Evolutionary conservation across 345 rosid species (phyloP), one percentile per base, ranked within the genome.

Genomic region (Brassica rapa): DNA sequence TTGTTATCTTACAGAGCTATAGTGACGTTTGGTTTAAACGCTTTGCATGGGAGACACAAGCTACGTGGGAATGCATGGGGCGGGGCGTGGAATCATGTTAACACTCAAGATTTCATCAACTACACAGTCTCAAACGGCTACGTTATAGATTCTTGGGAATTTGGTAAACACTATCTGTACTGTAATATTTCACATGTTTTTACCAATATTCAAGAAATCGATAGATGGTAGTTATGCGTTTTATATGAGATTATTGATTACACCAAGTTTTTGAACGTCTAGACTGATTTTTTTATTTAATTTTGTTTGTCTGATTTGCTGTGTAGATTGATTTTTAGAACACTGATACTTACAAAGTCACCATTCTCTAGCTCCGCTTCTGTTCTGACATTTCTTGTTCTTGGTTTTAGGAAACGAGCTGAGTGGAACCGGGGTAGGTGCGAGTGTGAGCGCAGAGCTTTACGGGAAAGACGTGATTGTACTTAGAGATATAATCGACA

Each of bases 131-230:
- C 92, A 70, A 86, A 86, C 78, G 91, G 96, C 70, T 86, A 95
- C 82, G 73, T 12, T 29, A 88, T 95, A 72, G 96, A 95, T 77
- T 91, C 98, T 39, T 95, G 99, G 99, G 99, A 95, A 86, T 93
- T 88, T 16, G 99, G 99, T 95, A 87, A 5, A n/a, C 1, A 65
- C 32, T 11, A 41, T 7, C 1, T 37, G 4, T 39, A 39, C 19
- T 19, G 19, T 19, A 19, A 24, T 37, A 15, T 37, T 3, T 37
- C 11, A 4, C 14, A 30, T 39, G 33, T 41, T 33, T 30, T 55
- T 6, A 19, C 43, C 43, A 8, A 37, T 37, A 1, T 37, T 37
- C 11, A 37, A 35, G 41, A 35, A 35, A 6, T 35, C 41, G 21
- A 0, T 19, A 19, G 21, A 19, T 19, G 39, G 41, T 35, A 35